A percentile compares a stretch with the other conserved stretches of the same genome.
Conservation (phyloP, 2,329 filamentous ascomycete genomes). For the Colletotrichum higginsianum region DNA sequence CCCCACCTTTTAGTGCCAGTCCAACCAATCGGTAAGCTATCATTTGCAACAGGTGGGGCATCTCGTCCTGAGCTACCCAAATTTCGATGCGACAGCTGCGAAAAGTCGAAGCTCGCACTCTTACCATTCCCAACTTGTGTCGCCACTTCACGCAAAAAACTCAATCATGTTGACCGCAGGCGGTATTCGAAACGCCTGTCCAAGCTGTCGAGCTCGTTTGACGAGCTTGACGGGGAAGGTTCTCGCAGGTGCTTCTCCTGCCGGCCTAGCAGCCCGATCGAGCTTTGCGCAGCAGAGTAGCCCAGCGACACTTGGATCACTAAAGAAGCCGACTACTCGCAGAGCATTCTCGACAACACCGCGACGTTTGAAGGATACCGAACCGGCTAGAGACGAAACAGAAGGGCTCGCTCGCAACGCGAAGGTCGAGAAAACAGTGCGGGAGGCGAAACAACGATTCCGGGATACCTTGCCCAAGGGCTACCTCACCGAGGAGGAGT, state of each 20-base stretch:
- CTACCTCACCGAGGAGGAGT: constrained; percentile 79
- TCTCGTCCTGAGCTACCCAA: constrained; percentile 8
- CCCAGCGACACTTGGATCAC: constrained; percentile 13
- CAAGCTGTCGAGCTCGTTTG: constrained; percentile 35
- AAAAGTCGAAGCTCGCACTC: background rate
- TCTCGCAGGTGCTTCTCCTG: background rate
- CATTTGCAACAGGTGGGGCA: constrained; percentile 35
- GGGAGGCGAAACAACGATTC: constrained; percentile 80
- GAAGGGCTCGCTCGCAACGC: constrained; percentile 35
- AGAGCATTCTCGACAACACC: constrained; percentile 23
- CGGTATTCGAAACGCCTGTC: constrained; percentile 38
- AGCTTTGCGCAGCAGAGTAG: constrained; percentile 21
- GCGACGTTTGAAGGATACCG: background rate
- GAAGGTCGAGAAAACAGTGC: constrained; percentile 75
- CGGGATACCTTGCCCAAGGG: constrained; percentile 82
- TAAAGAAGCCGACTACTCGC: constrained; percentile 19
- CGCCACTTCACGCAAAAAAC: constrained; percentile 8
- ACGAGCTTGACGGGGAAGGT: constrained; percentile 5
- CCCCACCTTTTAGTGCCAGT: background rate
- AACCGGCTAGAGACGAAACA: constrained; percentile 38
- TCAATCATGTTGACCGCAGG: constrained; percentile 39
- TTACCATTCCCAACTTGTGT: background rate
- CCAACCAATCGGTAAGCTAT: constrained; percentile 10
- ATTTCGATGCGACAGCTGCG: constrained; percentile 35
- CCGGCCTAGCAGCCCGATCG: background rate